Percentiles rank a stretch among this genome's conserved stretches.
Evolutionary conservation across 495 filamentous ascomycete genomes (phyloP).

Genomic region (Aspergillus taichungensis): DNA sequence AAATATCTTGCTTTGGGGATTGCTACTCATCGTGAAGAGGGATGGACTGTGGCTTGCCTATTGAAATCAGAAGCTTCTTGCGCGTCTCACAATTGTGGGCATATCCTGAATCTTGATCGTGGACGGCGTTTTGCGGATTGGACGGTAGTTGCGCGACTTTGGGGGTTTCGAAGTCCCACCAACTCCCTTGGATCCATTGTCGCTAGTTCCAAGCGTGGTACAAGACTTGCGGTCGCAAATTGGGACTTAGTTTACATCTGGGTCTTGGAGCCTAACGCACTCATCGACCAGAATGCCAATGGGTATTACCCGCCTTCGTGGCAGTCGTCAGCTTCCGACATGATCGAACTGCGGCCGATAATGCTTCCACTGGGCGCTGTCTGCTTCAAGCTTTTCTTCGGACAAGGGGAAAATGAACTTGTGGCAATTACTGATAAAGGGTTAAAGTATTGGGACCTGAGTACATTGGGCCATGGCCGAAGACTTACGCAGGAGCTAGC

Average conservation of each 20-base stretch:
- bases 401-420: conserved; percentile 31
- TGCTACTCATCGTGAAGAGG: conserved; percentile 28
- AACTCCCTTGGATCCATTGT: conserved; percentile 36
- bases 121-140: conserved; percentile 30
- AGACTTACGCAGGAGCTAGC: conserved; percentile 3
- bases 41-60: conserved; percentile 35
- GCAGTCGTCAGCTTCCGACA: conserved; percentile 9
- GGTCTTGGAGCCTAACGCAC: conserved; percentile 29
- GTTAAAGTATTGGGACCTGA: conserved; percentile 31
- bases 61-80: conserved; percentile 25
- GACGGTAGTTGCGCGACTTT: conserved; percentile 31
- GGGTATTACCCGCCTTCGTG: conserved; percentile 25
- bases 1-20: conserved; percentile 35
- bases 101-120: conserved; percentile 33
- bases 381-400: conserved; percentile 31
- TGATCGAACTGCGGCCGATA: conserved; percentile 26
- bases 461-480: conserved; percentile 9
- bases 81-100: conserved; percentile 19
- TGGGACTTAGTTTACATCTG: conserved; percentile 41
- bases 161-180: conserved; percentile 26
- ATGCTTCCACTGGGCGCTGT: conserved; percentile 31
- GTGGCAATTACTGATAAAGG: conserved; percentile 40
- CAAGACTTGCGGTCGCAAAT: conserved; percentile 35
- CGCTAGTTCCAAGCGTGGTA: conserved; percentile 29
- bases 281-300: conserved; percentile 21